Evolutionary conservation across 345 rosid species (phyloP), one percentile per base, ranked within the genome.

Genomic region (Iberis pinnata): DNA sequence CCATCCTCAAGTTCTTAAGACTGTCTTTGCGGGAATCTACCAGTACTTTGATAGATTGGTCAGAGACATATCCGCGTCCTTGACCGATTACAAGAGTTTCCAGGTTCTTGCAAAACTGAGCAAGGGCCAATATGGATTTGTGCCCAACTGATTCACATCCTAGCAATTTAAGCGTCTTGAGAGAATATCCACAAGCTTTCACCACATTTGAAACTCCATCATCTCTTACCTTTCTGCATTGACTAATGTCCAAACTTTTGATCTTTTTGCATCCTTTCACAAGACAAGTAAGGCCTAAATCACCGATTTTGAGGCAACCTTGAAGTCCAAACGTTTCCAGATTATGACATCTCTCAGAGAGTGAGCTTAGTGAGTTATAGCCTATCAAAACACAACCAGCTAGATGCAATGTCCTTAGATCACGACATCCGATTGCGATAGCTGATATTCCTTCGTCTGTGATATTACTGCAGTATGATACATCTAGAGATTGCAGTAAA

Each of bases 1-100:
- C 95, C 98, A 92, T 84, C 53, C 89, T 76, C 78, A 90, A 55
- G 51, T 70, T 81, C 78, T 72, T 87, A 67, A 87, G 75, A 65
- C 83, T 73, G 55, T 41, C 73, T 64, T 68, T 72, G 66, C 95
- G 81, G 13, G 88, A 74, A 56, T 59, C 61, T 15, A 89, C 89
- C 65, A 88, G 62, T 12, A 73, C 72, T 59, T 78, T 76, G 18
- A 92, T 41, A 24, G 89, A 73, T 45, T 72, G 73, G 3, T 82
- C 80, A 59, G 88, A 72, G 55, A 90, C 76, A 24, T 84, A 81
- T 33, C 84, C 72, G 20, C 95, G 83, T 43, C 96, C 96, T n/a
- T n/a, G n/a, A 65, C 96, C 87, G 41, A 92, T 76, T 12, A 87
- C 71, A 35, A 84, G 75, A 58, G 84, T 92, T 61, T 92, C 93